phyloP scores from a whole-genome alignment of 768 basidiomycete species.

The Exidia glandulosa region DNA sequence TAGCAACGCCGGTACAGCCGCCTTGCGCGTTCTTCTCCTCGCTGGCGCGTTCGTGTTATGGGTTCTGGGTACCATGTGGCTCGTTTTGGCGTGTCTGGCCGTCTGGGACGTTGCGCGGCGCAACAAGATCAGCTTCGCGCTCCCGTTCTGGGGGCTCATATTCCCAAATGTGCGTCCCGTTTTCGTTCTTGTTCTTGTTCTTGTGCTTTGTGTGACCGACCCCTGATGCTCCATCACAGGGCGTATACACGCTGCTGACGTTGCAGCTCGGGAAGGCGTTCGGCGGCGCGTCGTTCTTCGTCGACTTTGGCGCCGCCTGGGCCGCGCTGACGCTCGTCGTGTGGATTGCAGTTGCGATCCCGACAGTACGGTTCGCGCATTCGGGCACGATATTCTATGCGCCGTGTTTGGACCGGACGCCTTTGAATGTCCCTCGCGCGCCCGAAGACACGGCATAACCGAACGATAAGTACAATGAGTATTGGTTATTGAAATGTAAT shows the following conservation, averaged over 20 bases:
- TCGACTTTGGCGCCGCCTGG: constrained; percentile 46
- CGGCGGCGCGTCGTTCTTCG: constrained; percentile 38
- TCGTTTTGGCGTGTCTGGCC: constrained; percentile 43
- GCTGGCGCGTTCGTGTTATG: constrained; percentile 40
- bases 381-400: constrained; percentile 2
- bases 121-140: constrained; percentile 36
- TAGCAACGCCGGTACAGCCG: constrained; percentile 23
- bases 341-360: constrained; percentile 2
- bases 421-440: not conserved
- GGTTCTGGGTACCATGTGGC: constrained; percentile 54
- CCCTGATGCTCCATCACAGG: not conserved
- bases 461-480: too few relatives aligned
- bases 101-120: constrained; percentile 32
- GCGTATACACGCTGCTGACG: constrained; percentile 54
- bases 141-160: constrained; percentile 57
- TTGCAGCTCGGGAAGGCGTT: constrained; percentile 39
- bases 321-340: constrained; percentile 1
- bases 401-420: constrained; percentile 1
- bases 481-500: too few relatives aligned
- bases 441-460: not conserved
- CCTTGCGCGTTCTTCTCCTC: constrained; percentile 32
- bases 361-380: constrained; percentile 1
- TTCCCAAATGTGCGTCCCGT: constrained; percentile 50
- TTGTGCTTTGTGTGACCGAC: not conserved
- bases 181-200: not conserved